Evolutionary conservation across 768 basidiomycete genomes (phyloP), one percentile per base, ranked within the genome.

Genomic region (Boletus rufocinnamomeus): DNA sequence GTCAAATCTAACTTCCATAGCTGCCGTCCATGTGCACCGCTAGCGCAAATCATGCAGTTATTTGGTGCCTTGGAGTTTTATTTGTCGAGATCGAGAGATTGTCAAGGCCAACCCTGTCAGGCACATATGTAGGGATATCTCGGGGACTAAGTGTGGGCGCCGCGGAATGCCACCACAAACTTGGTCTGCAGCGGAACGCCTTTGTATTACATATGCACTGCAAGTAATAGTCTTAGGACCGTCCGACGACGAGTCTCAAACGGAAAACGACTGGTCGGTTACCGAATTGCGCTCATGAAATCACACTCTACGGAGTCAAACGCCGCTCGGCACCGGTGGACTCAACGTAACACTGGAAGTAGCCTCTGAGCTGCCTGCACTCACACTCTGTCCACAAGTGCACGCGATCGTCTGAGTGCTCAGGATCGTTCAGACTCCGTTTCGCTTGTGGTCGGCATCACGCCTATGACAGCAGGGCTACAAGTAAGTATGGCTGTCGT

Each of bases 361-460:
- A 38, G 37, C 38, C 32, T 35, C 34, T 35, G 34, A 35, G 34
- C 14, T 35, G 21, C 51, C 14, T 25, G 30, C 40, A 17, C 38
- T 16, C 23, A 23, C 30, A 16, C 28, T 7, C 19, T 40, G 16
- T 40, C 52, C 17, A 34, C 11, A 30, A 9, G 30, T 30, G 9
- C 38, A 30, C 55, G 21, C 34, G 16, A 27, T 32, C 21, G 21
- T 53, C 43, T 2, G 17, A 23, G 23, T 44, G 19, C 17, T 34
- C 25, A 16, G 17, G 10, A 41, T 9, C 4, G n/a, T 56, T 44
- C 52, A 52, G 55, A 47, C 56, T 40, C 56, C 37, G 56, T 40
- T 34, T 44, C 56, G 54, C 45, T 48, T 58, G 60, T 40, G 54
- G 35, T 37, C 35, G 16, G 16, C 35, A 17, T 10, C n/a, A 41